phyloP scores from a whole-genome alignment of 768 basidiomycete species.

The Nidularia pulvinata region DNA sequence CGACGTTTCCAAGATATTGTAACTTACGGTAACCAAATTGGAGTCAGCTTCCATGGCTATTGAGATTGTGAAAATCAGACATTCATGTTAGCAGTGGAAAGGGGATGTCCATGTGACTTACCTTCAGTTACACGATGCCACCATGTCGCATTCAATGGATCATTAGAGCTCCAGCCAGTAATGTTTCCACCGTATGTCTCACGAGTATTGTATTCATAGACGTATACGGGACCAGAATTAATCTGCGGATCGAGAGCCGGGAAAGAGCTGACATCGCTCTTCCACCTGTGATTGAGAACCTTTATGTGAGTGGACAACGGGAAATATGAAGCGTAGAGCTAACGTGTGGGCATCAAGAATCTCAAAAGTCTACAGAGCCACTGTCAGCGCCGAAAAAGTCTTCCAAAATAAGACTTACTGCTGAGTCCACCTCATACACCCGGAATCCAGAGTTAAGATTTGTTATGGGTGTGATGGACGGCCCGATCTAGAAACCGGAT shows the following conservation, averaged over 20 bases:
- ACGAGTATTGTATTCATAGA: constrained; percentile 71
- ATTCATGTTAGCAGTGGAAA: not conserved
- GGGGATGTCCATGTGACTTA: constrained; percentile 13
- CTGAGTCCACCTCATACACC: constrained; percentile 71
- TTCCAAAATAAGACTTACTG: constrained; percentile 34
- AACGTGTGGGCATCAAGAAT: constrained; percentile 79
- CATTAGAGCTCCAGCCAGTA: constrained; percentile 55
- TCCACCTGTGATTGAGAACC: constrained; percentile 45
- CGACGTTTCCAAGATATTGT: not conserved
- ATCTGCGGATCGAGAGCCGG: constrained; percentile 56
- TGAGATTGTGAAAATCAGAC: too few relatives aligned
- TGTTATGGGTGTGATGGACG: constrained; percentile 68
- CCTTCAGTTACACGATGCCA: constrained; percentile 82
- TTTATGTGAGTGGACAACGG: not conserved
- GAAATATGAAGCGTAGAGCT: constrained; percentile 16
- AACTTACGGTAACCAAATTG: constrained; percentile 55
- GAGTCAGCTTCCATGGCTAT: constrained; percentile 61
- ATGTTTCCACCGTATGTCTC: constrained; percentile 61
- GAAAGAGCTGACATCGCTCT: constrained; percentile 58
- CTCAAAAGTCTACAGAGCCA: constrained; percentile 61
- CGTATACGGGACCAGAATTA: constrained; percentile 58
- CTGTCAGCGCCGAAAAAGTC: not conserved
- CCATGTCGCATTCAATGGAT: constrained; percentile 82
- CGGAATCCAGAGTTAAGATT: constrained; percentile 79
- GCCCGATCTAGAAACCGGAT: constrained; percentile 46